Base-by-base conservation (phyloP, 257 asterid species). In the Salvia miltiorrhiza region DNA sequence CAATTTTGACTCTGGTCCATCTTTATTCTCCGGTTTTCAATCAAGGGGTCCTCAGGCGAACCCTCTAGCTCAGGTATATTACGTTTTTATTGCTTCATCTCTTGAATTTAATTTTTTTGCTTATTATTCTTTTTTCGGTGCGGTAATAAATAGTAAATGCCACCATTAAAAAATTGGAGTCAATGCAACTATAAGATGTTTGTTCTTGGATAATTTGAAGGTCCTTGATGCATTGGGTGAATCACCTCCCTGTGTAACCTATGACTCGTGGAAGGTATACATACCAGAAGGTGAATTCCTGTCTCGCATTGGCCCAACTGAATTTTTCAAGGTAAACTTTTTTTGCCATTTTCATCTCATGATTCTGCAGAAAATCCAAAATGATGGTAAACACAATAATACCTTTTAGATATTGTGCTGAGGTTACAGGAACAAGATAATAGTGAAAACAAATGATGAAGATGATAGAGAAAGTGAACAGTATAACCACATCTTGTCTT, bases 281-380 rank as follows among this genome's bases (percentile, higher is more conserved):
- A 62, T 93, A 76, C 98, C 98, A 3, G 98, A 93, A 83, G 98
- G 96, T 53, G 98, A 93, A 72, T 93, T 93, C 82, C 78, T 90
- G 81, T 93, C 98, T 14, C 95, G 97, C 66, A 93, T 93, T 73
- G 98, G 98, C 41, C 97, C 97, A 23, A 93, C 97, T 1, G 97
- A 90, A 13, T 93, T 93, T 80, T 90, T 78, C 74, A 90, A 90
- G 96, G 98, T 89, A 67, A 79, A 40, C 61, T 56, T 63, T 41
- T 47, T 49, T 23, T 41, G 41, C 52, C 49, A 54, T 41, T 67
- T 14, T 19, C 55, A 41, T 61, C 53, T 76, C 48, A 13, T 74
- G 65, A 77, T 74, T 72, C 56, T 20, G n/a, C 26, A 49, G 2
- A 48, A 30, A 65, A 19, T n/a, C n/a, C n/a, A n/a, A n/a, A n/a